Evolutionary conservation across 352 stramenopile genomes (phyloP).

Genomic region (Phytophthora parvispora): DNA sequence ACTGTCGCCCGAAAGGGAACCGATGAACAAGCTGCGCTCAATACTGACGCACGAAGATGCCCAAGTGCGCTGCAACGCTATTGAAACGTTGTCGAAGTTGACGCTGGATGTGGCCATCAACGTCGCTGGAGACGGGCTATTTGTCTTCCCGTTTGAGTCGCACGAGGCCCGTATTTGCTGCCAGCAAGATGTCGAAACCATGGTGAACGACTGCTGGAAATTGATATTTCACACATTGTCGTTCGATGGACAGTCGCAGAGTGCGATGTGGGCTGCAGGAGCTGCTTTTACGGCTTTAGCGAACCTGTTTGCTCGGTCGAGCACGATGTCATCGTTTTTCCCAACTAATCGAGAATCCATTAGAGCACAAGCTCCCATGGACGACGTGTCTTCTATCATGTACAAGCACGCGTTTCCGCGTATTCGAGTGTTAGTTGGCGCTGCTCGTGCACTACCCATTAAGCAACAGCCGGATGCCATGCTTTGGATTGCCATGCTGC

Average conservation of each 20-base stretch:
- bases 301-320: slow-evolving; percentile 65
- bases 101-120: slow-evolving; percentile 60
- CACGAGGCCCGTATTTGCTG: slow-evolving; percentile 84
- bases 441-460: slow-evolving; percentile 57
- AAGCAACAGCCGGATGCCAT: slow-evolving; percentile 72
- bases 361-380: slow-evolving; percentile 53
- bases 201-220: slow-evolving; percentile 86
- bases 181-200: slow-evolving; percentile 83
- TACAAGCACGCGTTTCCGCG: slow-evolving; percentile 78
- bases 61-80: slow-evolving; percentile 68
- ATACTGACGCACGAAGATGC: slow-evolving; percentile 76
- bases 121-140: slow-evolving; percentile 65
- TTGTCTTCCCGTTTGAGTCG: slow-evolving; percentile 85
- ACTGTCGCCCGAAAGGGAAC: slow-evolving; percentile 69
- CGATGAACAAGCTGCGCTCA: slow-evolving; percentile 82
- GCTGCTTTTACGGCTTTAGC: slow-evolving; percentile 69
- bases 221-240: slow-evolving; percentile 79
- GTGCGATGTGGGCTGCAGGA: slow-evolving; percentile 33
- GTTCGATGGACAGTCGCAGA: slow-evolving; percentile 24
- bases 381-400: slow-evolving; percentile 71
- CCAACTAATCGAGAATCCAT: slow-evolving; percentile 30
- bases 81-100: slow-evolving; percentile 65
- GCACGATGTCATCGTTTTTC: slow-evolving; percentile 44
- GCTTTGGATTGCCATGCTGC: slow-evolving; percentile 78
- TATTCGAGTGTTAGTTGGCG: slow-evolving; percentile 52